Conservation (phyloP, 2,329 filamentous ascomycete species). For the Alternaria solani region DNA sequence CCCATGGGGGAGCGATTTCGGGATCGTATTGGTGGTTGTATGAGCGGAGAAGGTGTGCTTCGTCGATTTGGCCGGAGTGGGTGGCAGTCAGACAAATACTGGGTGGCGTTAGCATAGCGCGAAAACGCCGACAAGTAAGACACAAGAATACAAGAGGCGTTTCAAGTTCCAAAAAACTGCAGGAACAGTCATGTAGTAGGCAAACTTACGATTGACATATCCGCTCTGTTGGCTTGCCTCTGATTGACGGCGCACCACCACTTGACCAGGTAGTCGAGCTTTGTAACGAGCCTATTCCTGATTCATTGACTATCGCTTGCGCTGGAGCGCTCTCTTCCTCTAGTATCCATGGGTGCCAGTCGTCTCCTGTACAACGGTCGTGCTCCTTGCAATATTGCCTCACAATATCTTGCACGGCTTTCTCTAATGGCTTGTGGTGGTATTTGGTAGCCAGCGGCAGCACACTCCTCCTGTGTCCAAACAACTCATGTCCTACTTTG, state of each 20-base stretch:
- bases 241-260: conserved; percentile 11
- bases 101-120: conserved; percentile 11
- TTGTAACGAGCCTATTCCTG: conserved; percentile 18
- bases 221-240: conserved; percentile 33
- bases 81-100: conserved; percentile 59
- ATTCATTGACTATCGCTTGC: background rate
- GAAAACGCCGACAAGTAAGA: background rate
- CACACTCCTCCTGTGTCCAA: conserved; percentile 54
- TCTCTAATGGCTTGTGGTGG: conserved; percentile 58
- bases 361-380: conserved; percentile 52
- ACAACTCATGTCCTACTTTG: conserved; percentile 58
- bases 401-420: conserved; percentile 57
- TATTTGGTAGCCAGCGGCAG: conserved; percentile 60
- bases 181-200: background rate
- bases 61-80: conserved; percentile 56
- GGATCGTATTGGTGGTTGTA: conserved; percentile 57
- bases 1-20: conserved; percentile 54
- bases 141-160: background rate
- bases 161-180: background rate
- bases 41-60: conserved; percentile 59
- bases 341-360: conserved; percentile 55
- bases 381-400: conserved; percentile 56
- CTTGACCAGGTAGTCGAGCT: conserved; percentile 33
- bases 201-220: conserved; percentile 50
- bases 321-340: conserved; percentile 10